These are phyloP conservation scores for Jimgerdemannia flammicorona DNA, from an alignment of 192 early-diverging fungal species.

Conservation along the genomic window DNA sequence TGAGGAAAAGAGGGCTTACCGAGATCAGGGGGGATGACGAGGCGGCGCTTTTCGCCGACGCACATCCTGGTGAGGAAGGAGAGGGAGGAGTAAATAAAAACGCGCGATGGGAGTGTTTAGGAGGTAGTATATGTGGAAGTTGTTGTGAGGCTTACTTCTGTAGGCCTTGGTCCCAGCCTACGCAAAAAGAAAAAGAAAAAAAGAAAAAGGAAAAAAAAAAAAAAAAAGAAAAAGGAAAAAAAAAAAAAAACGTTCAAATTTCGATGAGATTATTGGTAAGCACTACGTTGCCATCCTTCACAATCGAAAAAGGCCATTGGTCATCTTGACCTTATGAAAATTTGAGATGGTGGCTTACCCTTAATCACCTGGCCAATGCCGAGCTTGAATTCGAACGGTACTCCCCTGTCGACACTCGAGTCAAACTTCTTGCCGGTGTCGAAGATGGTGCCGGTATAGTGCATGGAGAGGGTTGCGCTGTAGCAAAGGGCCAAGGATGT, in stretches of 20 bases:
- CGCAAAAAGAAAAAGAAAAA: neutral
- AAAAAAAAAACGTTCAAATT: neutral
- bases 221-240: neutral
- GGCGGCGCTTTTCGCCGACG: conserved; percentile 71
- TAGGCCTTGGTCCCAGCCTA: conserved; percentile 72
- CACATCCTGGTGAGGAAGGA: conserved; percentile 54
- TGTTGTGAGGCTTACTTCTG: conserved; percentile 27
- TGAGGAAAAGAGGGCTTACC: conserved; percentile 14
- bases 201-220: neutral
- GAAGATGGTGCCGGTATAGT: conserved; percentile 71
- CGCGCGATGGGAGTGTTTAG: neutral
- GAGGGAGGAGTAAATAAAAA: neutral
- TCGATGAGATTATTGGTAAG: conserved; percentile 5
- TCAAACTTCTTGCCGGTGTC: conserved; percentile 70
- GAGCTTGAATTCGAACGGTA: conserved; percentile 69
- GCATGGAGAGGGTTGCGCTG: conserved; percentile 68
- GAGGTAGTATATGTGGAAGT: neutral
- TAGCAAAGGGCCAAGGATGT: neutral
- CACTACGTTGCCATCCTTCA: neutral
- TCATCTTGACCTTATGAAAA: neutral
- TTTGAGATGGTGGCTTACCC: conserved; percentile 25
- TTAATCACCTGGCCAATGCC: conserved; percentile 72
- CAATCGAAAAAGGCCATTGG: too few relatives aligned
- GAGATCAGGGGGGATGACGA: conserved; percentile 68
- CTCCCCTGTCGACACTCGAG: conserved; percentile 57